A percentile compares a stretch with the other conserved stretches of the same genome.
phyloP scores from a whole-genome alignment of 2,329 filamentous ascomycete species.

The Fusarium pininemorale region DNA sequence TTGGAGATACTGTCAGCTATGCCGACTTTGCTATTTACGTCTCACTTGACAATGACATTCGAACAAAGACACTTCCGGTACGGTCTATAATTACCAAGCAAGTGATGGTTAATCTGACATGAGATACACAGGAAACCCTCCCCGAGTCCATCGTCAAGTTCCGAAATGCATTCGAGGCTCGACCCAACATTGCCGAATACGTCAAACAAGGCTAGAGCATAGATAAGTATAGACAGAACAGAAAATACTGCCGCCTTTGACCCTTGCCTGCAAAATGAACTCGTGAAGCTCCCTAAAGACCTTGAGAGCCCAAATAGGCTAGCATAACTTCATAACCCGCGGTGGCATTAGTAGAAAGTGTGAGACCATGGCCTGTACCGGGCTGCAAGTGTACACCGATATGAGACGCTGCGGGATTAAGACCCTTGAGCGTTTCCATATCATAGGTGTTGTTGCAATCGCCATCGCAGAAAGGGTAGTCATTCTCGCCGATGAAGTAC shows the following conservation, averaged over 20 bases:
- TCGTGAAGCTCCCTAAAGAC: background rate
- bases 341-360: background rate
- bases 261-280: rapidly evolving
- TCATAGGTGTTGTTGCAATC: background rate
- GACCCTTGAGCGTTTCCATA: background rate
- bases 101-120: rapidly evolving
- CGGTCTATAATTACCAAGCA: conserved; percentile 24
- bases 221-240: rapidly evolving
- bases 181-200: background rate
- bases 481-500: background rate
- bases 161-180: conserved; percentile 2
- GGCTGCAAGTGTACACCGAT: background rate
- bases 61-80: conserved; percentile 47
- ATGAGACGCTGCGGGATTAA: background rate
- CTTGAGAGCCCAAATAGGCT: background rate
- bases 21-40: conserved; percentile 52
- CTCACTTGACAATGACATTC: conserved; percentile 50
- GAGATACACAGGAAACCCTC: background rate
- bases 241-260: rapidly evolving
- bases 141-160: conserved; percentile 1
- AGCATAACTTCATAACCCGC: background rate
- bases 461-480: background rate
- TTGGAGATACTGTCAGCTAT: conserved; percentile 50
- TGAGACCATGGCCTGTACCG: background rate
- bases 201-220: background rate